These are phyloP conservation scores for Pouteria glomerata DNA, from an alignment of 148 eudicot genomes.

Conservation along the genomic window DNA sequence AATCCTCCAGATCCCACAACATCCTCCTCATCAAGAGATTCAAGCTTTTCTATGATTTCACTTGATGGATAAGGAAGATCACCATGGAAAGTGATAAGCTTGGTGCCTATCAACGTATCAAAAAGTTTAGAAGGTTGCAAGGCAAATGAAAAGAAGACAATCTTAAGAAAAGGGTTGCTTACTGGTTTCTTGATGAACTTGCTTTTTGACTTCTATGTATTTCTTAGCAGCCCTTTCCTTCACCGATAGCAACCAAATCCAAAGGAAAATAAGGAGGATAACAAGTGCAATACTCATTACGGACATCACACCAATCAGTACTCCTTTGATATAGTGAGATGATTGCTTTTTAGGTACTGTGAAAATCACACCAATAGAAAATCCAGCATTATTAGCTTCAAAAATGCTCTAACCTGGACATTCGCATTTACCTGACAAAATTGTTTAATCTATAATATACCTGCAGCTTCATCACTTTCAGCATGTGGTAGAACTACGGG, in stretches of 20 bases:
- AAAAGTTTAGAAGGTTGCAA: neutral
- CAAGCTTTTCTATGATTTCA: slow-evolving; percentile 91
- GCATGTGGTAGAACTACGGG: slow-evolving; percentile 96
- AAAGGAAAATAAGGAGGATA: slow-evolving; percentile 57
- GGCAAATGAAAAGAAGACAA: neutral
- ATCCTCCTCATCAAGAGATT: slow-evolving; percentile 76
- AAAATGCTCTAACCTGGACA: neutral
- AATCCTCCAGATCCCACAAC: slow-evolving; percentile 95
- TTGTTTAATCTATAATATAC: slow-evolving; percentile 23
- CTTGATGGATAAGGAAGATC: slow-evolving; percentile 91
- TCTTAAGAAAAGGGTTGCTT: neutral
- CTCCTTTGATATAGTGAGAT: slow-evolving; percentile 72
- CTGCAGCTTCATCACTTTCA: slow-evolving; percentile 73
- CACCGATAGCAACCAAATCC: slow-evolving; percentile 77
- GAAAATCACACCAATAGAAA: slow-evolving; percentile 11
- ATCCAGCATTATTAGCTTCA: neutral
- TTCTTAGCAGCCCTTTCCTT: slow-evolving; percentile 85
- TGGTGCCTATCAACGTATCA: slow-evolving; percentile 46
- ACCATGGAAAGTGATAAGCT: slow-evolving; percentile 92
- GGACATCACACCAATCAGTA: slow-evolving; percentile 61
- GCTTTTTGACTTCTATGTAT: slow-evolving; percentile 88
- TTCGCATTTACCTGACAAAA: neutral
- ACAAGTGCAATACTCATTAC: slow-evolving; percentile 55
- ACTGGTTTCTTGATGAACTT: slow-evolving; percentile 79
- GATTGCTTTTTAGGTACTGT: slow-evolving; percentile 68